Evolutionary conservation across 495 filamentous ascomycete species (phyloP).

Genomic region (Annulohypoxylon bovei): DNA sequence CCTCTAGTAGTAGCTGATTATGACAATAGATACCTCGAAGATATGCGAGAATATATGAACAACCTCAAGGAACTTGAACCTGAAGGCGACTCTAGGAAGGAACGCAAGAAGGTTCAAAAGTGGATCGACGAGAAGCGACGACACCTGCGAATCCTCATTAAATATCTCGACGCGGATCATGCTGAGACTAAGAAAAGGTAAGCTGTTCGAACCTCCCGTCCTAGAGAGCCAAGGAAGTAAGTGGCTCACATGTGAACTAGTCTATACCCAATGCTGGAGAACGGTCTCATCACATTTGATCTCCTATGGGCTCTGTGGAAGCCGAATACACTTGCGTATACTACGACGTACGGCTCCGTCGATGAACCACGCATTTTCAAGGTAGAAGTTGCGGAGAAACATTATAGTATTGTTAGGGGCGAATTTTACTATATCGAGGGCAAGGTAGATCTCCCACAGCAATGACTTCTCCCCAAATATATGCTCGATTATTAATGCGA

Average conservation of each 20-base stretch:
- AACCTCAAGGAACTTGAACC: slow-evolving; percentile 67
- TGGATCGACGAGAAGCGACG: slow-evolving; percentile 70
- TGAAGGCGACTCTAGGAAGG: slow-evolving; percentile 62
- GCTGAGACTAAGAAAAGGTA: slow-evolving; percentile 73
- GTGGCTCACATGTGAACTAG: slow-evolving; percentile 48
- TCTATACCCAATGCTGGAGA: slow-evolving; percentile 83
- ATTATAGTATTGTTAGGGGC: slow-evolving; percentile 76
- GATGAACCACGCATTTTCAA: slow-evolving; percentile 93
- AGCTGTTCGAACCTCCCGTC: background rate
- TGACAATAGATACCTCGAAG: slow-evolving; percentile 70
- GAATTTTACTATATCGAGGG: slow-evolving; percentile 86
- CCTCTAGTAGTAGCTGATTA: slow-evolving; percentile 11
- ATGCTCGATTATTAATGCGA: background rate
- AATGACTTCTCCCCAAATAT: background rate
- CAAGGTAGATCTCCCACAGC: slow-evolving; percentile 58
- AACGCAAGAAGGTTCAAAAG: slow-evolving; percentile 69
- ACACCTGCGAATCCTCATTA: slow-evolving; percentile 80
- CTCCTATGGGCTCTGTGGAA: slow-evolving; percentile 92
- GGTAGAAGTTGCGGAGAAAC: slow-evolving; percentile 80
- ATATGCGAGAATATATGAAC: slow-evolving; percentile 72
- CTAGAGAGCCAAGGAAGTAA: background rate
- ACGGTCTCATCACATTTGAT: slow-evolving; percentile 89
- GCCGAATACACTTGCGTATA: slow-evolving; percentile 86
- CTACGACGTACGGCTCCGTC: slow-evolving; percentile 77
- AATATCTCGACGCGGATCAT: slow-evolving; percentile 86